A percentile compares a stretch with the other conserved stretches of the same genome.
These are phyloP conservation scores for Pachysandra terminalis DNA, from an alignment of 164 flowering plant species.

Conservation along the genomic window DNA sequence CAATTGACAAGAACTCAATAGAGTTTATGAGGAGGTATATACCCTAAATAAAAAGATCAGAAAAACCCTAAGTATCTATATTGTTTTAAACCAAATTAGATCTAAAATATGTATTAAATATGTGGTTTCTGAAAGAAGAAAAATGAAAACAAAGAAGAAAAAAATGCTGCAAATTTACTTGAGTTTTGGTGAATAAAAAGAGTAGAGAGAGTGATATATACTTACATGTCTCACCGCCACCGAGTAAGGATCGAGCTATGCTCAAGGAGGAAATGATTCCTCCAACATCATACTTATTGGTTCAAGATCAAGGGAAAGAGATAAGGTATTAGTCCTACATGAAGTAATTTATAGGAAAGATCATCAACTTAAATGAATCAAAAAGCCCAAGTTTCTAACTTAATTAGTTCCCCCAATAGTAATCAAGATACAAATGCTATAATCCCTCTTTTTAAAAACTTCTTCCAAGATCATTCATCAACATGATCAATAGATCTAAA, in stretches of 20 bases:
- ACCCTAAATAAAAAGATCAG: background rate
- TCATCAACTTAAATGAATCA: background rate
- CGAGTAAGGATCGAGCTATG: too few relatives aligned
- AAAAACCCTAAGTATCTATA: background rate
- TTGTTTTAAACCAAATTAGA: background rate
- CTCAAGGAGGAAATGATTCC: background rate
- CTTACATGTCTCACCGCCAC: background rate
- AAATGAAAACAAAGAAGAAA: background rate
- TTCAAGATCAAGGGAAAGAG: background rate
- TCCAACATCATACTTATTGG: slow-evolving; percentile 1
- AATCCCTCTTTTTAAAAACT: background rate
- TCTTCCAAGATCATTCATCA: background rate
- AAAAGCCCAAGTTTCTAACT: background rate
- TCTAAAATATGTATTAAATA: background rate
- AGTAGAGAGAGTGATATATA: background rate
- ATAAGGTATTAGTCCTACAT: too few relatives aligned
- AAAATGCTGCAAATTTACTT: background rate
- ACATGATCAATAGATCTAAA: background rate
- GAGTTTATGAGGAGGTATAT: background rate
- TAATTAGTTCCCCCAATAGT: background rate
- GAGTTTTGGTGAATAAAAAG: background rate
- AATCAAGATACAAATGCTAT: background rate
- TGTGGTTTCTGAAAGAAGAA: background rate
- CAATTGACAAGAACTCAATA: background rate
- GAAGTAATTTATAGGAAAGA: background rate